Percentiles rank a stretch among this genome's conserved stretches.
Conservation (phyloP, 108 stramenopile species). For the Fragilaria radians region DNA sequence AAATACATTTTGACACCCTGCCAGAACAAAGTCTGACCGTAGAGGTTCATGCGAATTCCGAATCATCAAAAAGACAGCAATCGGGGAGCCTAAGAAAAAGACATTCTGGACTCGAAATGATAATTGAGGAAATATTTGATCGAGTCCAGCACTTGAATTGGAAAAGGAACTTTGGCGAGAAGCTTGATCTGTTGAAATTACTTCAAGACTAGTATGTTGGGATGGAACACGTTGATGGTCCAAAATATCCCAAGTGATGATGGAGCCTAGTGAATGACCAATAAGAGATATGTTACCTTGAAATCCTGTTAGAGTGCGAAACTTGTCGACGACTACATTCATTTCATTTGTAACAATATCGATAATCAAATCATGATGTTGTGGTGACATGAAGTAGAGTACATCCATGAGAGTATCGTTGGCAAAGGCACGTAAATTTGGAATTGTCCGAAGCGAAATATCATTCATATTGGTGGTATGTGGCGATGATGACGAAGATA, state of each 20-base stretch:
- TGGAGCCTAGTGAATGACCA: constrained; percentile 52
- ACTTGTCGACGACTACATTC: constrained; percentile 56
- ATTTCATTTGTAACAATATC: constrained; percentile 50
- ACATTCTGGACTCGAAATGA: constrained; percentile 43
- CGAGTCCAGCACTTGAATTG: background rate
- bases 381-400: constrained; percentile 61
- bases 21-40: constrained; percentile 23
- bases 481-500: background rate
- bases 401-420: constrained; percentile 78
- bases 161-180: background rate
- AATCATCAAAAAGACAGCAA: constrained; percentile 68
- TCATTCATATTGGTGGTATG: constrained; percentile 35
- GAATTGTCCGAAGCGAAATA: constrained; percentile 63
- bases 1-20: constrained; percentile 52
- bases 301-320: constrained; percentile 34
- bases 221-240: constrained; percentile 22
- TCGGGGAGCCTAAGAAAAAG: constrained; percentile 54
- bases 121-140: constrained; percentile 41
- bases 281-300: constrained; percentile 42
- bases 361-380: constrained; percentile 62
- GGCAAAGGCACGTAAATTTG: constrained; percentile 61
- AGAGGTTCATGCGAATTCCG: constrained; percentile 50
- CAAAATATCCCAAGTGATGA: constrained; percentile 64
- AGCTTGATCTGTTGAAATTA: background rate
- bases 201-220: background rate